These are phyloP conservation scores for Termitomyces titanicus DNA, from an alignment of 768 basidiomycete species.

Conservation along the genomic window DNA sequence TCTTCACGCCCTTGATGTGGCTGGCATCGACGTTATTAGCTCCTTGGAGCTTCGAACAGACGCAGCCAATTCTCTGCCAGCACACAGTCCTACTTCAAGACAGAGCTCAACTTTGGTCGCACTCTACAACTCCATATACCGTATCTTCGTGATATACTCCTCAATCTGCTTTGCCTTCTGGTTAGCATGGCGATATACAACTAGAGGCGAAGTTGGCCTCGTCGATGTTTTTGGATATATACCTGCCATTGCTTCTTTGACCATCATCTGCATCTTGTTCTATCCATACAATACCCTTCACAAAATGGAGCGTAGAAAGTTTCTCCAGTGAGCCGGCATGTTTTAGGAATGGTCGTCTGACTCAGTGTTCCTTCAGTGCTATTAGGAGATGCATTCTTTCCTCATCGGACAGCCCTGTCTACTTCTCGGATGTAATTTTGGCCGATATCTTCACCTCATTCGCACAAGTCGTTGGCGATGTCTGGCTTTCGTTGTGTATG, in stretches of 20 bases:
- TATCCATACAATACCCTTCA: conserved; percentile 67
- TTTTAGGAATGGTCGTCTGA: conserved; percentile 2
- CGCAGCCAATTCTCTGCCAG: conserved; percentile 20
- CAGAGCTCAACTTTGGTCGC: conserved; percentile 34
- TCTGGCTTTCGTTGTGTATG: conserved; percentile 87
- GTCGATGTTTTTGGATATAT: conserved; percentile 79
- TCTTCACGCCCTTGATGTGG: conserved; percentile 73
- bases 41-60: conserved; percentile 64
- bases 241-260: conserved; percentile 63
- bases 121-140: conserved; percentile 63
- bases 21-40: conserved; percentile 69
- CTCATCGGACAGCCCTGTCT: conserved; percentile 54
- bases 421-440: conserved; percentile 90
- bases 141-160: conserved; percentile 58
- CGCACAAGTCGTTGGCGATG: conserved; percentile 93
- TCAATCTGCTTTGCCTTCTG: conserved; percentile 64
- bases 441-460: conserved; percentile 97
- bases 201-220: conserved; percentile 49
- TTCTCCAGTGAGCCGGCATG: conserved; percentile 62
- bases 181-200: conserved; percentile 60
- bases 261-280: conserved; percentile 52
- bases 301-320: conserved; percentile 71
- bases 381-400: conserved; percentile 73
- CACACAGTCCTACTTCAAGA: conserved; percentile 23
- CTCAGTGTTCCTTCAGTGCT: conserved; percentile 41